Conservation (phyloP, 2,329 filamentous ascomycete species). For the Huntiella omanensis region DNA sequence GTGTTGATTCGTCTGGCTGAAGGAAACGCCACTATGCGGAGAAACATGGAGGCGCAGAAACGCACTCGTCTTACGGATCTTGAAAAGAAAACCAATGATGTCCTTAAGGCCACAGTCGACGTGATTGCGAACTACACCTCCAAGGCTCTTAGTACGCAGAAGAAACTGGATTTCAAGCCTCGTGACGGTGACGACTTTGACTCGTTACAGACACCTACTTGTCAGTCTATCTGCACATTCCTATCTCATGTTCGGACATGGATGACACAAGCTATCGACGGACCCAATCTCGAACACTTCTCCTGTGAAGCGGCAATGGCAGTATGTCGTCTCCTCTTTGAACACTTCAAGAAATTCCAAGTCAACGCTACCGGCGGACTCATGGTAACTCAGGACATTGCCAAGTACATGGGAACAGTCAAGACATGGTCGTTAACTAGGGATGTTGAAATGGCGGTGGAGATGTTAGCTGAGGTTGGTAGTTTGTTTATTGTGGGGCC, state of each 20-base stretch:
- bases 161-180: constrained; percentile 81
- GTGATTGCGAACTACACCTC: constrained; percentile 59
- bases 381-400: constrained; percentile 91
- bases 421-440: constrained; percentile 61
- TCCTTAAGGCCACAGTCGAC: constrained; percentile 38
- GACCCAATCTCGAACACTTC: constrained; percentile 66
- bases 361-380: constrained; percentile 86
- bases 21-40: constrained; percentile 72
- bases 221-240: constrained; percentile 64
- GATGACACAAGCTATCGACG: constrained; percentile 53
- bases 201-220: constrained; percentile 70
- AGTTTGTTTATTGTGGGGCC: constrained; percentile 88
- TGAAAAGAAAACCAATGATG: constrained; percentile 60
- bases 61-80: constrained; percentile 55
- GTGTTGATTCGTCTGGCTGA: constrained; percentile 81
- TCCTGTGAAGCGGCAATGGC: constrained; percentile 68
- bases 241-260: constrained; percentile 46
- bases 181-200: constrained; percentile 56
- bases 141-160: constrained; percentile 56
- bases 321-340: constrained; percentile 60
- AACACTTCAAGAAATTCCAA: constrained; percentile 86
- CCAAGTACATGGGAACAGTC: constrained; percentile 74
- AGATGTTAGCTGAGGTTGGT: constrained; percentile 81
- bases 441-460: constrained; percentile 50
- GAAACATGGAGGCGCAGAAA: constrained; percentile 73